Percentiles rank a stretch among this genome's conserved stretches.
Evolutionary conservation across 495 filamentous ascomycete genomes (phyloP).

Genomic region (Penicillium argentinense): DNA sequence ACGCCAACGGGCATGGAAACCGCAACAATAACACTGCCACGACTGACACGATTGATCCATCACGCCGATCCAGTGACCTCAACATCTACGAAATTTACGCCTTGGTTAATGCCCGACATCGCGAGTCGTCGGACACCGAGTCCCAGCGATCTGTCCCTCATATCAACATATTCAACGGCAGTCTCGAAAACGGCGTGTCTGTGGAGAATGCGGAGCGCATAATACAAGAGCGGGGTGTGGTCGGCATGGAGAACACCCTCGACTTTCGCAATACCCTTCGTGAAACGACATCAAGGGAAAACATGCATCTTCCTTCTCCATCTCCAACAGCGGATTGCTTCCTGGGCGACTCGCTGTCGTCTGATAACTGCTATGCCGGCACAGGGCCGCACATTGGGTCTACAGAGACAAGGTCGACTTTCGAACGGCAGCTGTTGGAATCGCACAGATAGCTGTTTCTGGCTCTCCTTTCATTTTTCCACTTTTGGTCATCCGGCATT

Average conservation of each 20-base stretch:
- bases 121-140: neutral
- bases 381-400: conserved; percentile 1
- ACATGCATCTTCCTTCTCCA: neutral
- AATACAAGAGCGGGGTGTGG: too few relatives aligned
- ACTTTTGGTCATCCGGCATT: neutral
- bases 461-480: neutral
- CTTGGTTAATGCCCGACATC: neutral
- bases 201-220: neutral
- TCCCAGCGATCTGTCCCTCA: neutral
- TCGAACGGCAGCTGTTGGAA: conserved; percentile 2
- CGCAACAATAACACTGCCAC: conserved; percentile 10
- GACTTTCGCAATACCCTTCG: conserved; percentile 22
- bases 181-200: neutral
- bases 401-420: conserved; percentile 4
- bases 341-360: neutral
- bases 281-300: conserved; percentile 13
- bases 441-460: neutral
- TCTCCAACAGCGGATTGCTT: neutral
- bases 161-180: neutral
- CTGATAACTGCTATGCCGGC: neutral
- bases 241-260: conserved; percentile 2
- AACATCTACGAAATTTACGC: conserved; percentile 16
- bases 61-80: conserved; percentile 16
- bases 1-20: neutral
- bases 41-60: neutral